A percentile compares a stretch with the other conserved stretches of the same genome.
Conservation (phyloP, 768 basidiomycete genomes). For the Pisolithus orientalis region DNA sequence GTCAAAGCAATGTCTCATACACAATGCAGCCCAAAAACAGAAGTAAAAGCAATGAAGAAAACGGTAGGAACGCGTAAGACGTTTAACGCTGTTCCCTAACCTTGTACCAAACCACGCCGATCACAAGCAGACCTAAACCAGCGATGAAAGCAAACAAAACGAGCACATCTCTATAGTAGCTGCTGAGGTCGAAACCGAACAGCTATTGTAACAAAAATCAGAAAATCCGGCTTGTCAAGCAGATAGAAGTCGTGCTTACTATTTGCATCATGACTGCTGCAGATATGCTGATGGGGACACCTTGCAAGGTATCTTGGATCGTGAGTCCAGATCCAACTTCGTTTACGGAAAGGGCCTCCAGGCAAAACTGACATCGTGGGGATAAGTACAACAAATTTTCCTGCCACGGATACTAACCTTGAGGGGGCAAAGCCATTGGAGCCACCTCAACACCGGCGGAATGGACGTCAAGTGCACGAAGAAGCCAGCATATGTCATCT, state of each 20-base stretch:
- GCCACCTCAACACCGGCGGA: constrained; percentile 88
- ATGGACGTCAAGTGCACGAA: constrained; percentile 84
- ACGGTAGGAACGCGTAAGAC: not conserved
- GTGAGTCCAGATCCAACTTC: constrained; percentile 85
- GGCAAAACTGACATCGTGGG: constrained; percentile 35
- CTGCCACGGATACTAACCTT: constrained; percentile 33
- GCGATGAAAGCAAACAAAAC: constrained; percentile 83
- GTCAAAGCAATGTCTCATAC: not conserved
- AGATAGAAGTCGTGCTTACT: constrained; percentile 34
- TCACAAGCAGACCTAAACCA: constrained; percentile 68
- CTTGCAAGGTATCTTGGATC: constrained; percentile 73
- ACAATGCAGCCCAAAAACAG: not conserved
- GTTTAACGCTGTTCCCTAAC: constrained; percentile 68
- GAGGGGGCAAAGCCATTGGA: constrained; percentile 85
- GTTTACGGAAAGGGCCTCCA: constrained; percentile 88
- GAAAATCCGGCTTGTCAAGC: not conserved
- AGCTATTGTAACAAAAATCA: constrained; percentile 36
- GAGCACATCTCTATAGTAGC: constrained; percentile 88
- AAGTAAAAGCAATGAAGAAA: not conserved
- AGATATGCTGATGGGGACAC: constrained; percentile 76
- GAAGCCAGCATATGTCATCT: constrained; percentile 89
- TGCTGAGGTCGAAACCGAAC: constrained; percentile 77
- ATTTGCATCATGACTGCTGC: constrained; percentile 83
- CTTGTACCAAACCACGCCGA: constrained; percentile 69
- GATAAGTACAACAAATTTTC: not conserved